Evolutionary conservation across 805 yeast species (phyloP).

Genomic region (Nakazawaea populi): DNA sequence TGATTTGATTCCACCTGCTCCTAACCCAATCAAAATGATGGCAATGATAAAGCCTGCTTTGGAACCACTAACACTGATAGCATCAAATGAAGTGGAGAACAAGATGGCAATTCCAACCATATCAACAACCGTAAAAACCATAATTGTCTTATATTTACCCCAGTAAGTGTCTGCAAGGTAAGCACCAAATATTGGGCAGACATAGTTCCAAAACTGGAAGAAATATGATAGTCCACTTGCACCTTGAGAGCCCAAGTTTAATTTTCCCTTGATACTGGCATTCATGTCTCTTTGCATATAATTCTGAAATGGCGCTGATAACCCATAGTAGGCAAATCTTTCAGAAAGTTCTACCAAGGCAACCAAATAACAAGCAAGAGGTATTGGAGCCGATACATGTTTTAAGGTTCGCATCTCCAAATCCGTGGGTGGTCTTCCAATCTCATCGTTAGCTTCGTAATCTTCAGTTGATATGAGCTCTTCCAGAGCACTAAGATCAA

Average conservation of each 20-base stretch:
- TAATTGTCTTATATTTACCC: slow-evolving; percentile 69
- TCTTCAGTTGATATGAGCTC: no score
- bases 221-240: slow-evolving; percentile 72
- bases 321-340: slow-evolving; percentile 76
- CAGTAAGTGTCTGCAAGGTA: slow-evolving; percentile 67
- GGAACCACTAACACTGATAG: slow-evolving; percentile 39
- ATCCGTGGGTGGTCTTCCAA: slow-evolving; percentile 38
- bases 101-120: slow-evolving; percentile 57
- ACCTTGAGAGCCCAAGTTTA: slow-evolving; percentile 52
- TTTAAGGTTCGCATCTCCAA: slow-evolving; percentile 47
- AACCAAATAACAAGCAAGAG: slow-evolving; percentile 54
- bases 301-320: slow-evolving; percentile 71
- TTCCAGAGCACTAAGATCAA: no score
- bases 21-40: slow-evolving; percentile 60
- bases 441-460: slow-evolving; percentile 22
- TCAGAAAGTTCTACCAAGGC: slow-evolving; percentile 75
- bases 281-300: slow-evolving; percentile 55
- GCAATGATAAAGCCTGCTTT: slow-evolving; percentile 61
- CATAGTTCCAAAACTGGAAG: slow-evolving; percentile 78
- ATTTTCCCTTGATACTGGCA: slow-evolving; percentile 40
- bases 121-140: slow-evolving; percentile 53
- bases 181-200: slow-evolving; percentile 76
- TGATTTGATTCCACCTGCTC: slow-evolving; percentile 78
- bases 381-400: slow-evolving; percentile 46
- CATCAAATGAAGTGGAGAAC: slow-evolving; percentile 65